These are phyloP conservation scores for Imleria badia DNA, from an alignment of 768 basidiomycete genomes.

Conservation along the genomic window DNA sequence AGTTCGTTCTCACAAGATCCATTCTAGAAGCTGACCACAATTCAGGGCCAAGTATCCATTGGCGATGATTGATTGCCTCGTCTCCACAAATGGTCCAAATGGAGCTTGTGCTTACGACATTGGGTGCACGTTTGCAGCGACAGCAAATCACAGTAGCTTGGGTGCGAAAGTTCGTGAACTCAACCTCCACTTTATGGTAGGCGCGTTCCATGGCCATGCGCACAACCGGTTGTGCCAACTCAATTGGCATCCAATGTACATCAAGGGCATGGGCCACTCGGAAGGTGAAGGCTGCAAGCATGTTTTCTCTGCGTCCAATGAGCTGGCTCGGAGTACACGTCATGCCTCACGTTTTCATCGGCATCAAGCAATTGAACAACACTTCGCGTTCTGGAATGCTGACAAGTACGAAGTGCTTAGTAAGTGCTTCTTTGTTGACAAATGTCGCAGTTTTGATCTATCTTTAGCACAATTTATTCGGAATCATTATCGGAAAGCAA, in stretches of 20 bases:
- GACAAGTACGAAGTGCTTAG: background rate
- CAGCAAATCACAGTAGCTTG: background rate
- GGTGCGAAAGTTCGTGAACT: background rate
- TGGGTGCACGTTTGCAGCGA: background rate
- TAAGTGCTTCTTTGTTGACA: too few species aligned
- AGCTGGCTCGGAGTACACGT: background rate
- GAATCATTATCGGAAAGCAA: too few species aligned
- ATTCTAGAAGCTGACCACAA: too few species aligned
- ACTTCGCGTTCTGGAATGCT: background rate
- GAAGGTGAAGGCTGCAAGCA: background rate
- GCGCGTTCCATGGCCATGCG: background rate
- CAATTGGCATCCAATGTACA: background rate
- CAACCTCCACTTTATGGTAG: background rate
- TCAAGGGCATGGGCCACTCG: background rate
- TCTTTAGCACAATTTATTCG: too few species aligned
- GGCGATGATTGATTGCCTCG: background rate
- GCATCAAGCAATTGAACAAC: background rate
- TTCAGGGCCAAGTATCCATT: constrained; percentile 1
- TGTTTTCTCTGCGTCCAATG: background rate
- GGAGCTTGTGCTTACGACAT: background rate
- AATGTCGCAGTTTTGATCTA: too few species aligned
- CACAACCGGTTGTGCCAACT: constrained; percentile 1
- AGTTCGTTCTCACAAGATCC: too few species aligned
- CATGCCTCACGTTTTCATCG: background rate
- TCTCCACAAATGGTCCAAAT: background rate